A percentile compares a stretch with the other conserved stretches of the same genome.
Evolutionary conservation across 2,329 filamentous ascomycete genomes (phyloP).

Genomic region (Phialophora macrospora): DNA sequence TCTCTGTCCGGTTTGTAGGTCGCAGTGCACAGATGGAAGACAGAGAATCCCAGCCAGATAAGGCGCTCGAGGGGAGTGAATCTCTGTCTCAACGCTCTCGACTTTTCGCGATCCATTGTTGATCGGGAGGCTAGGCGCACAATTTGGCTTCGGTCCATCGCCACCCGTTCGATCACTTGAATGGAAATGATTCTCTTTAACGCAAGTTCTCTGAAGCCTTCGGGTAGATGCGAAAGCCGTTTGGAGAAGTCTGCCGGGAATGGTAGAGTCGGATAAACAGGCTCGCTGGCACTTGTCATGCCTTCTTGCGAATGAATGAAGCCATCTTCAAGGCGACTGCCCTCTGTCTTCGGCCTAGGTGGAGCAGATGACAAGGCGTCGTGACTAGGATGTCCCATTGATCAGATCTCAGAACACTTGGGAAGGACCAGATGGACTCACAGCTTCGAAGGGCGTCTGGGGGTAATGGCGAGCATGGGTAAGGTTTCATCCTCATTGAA

Average conservation of each 20-base stretch:
- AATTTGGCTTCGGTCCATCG: slow-evolving; percentile 28
- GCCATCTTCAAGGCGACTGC: background rate
- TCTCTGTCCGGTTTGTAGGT: slow-evolving; percentile 21
- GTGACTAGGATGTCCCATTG: background rate
- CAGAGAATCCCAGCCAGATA: slow-evolving; percentile 24
- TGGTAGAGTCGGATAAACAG: slow-evolving; percentile 46
- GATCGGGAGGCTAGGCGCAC: slow-evolving; percentile 28
- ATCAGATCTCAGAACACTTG: background rate
- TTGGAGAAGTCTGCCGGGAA: slow-evolving; percentile 28
- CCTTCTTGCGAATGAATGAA: background rate
- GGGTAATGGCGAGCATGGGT: background rate
- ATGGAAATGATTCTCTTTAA: slow-evolving; percentile 27
- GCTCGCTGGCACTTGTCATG: background rate
- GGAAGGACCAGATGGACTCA: background rate
- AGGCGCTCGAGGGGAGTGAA: slow-evolving; percentile 27
- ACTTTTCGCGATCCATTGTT: slow-evolving; percentile 20
- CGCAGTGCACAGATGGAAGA: slow-evolving; percentile 27
- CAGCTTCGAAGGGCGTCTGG: background rate
- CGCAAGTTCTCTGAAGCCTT: slow-evolving; percentile 34
- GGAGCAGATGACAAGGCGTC: slow-evolving; percentile 13
- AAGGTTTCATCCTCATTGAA: slow-evolving; percentile 5
- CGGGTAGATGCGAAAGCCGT: slow-evolving; percentile 25
- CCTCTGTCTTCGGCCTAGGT: slow-evolving; percentile 3
- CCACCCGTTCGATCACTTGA: slow-evolving; percentile 26
- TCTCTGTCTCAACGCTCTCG: slow-evolving; percentile 8